Conservation (phyloP, 1,139 yeast genomes). For the Lodderomyces beijingensis region DNA sequence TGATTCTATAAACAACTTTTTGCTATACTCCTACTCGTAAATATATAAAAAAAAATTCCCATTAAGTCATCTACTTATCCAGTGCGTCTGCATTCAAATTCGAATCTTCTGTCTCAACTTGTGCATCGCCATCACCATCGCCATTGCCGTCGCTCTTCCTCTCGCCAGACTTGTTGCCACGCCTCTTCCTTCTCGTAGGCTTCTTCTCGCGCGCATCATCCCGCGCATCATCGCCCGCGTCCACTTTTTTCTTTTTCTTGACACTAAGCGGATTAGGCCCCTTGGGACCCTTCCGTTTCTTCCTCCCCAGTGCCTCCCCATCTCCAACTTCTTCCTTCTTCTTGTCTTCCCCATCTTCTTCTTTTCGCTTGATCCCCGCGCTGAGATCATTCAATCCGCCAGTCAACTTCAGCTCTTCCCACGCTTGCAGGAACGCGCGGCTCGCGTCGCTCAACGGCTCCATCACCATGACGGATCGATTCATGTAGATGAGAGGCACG, state of each 20-base stretch:
- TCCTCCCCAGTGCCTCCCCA: constrained; percentile 15
- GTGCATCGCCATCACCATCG: constrained; percentile 5
- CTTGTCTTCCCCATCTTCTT: constrained; percentile 14
- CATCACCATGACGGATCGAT: constrained; percentile 91
- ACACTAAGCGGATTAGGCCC: constrained; percentile 82
- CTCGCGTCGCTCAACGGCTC: constrained; percentile 85
- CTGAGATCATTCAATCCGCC: constrained; percentile 67
- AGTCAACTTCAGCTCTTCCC: constrained; percentile 65
- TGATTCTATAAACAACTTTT: no score
- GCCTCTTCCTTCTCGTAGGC: constrained; percentile 38
- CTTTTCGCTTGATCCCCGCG: constrained; percentile 29
- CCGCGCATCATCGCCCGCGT: constrained; percentile 7
- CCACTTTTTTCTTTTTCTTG: constrained; percentile 54
- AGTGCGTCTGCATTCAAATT: no score
- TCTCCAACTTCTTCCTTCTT: constrained; percentile 17
- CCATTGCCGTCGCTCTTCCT: constrained; percentile 6
- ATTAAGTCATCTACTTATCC: no score
- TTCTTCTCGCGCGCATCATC: constrained; percentile 9
- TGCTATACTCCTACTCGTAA: no score
- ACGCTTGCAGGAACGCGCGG: constrained; percentile 44
- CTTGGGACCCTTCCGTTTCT: constrained; percentile 66
- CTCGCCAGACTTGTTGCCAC: constrained; percentile 14
- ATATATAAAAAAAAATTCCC: no score
- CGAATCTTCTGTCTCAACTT: constrained; percentile 3
- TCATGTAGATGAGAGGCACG: constrained; percentile 81